Base-by-base conservation (phyloP, 495 filamentous ascomycete species). In the Penicillium cinerascens region DNA sequence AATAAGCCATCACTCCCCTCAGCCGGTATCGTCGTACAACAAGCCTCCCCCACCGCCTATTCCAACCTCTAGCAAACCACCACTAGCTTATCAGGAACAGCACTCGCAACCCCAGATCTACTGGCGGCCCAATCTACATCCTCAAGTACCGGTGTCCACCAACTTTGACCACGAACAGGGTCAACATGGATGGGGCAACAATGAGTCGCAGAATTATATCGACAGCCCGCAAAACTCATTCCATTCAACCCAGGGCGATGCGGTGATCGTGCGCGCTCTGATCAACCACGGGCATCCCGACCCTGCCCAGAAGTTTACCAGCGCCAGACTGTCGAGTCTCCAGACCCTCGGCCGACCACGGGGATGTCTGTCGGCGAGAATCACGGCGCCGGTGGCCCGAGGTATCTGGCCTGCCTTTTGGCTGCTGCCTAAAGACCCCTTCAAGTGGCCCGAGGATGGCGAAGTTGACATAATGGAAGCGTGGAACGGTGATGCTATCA, bases 381-480 rank as follows among this genome's bases (percentile, higher is more conserved):
- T 65, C 43, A 63, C 42, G 9, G 59, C 62, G 42, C 62, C 62
- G 10, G 59, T 63, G 6, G 62, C 62, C 23, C 47, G 53, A 29
- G 62, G 62, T 51, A 65, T 65, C 53, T 65, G 62, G 62, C 62
- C 62, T 42, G 62, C 62, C 25, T 65, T 65, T 58, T 65, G 62
- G 62, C 56, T 65, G 62, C 62, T 65, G 55, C 62, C 62, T 57
- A 63, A 65, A 60, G 62, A 65, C 41, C 62, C 62, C 45, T 65
- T 65, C 54, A 60, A 63, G 56, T 65, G 62, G 62, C 62, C 62
- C 22, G 59, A 63, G 44, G 62, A 65, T 46, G 62, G 62, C n/a
- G 62, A 65, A 53, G 27, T 65, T 25, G 62, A 65, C 40, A 65
- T 65, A 11, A 63, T 63, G 59, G 62, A 65, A 47, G 56, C 53